Evolutionary conservation across 2,329 filamentous ascomycete species (phyloP), one percentile per base, ranked within the genome.

Genomic region (Truncatella angustata): DNA sequence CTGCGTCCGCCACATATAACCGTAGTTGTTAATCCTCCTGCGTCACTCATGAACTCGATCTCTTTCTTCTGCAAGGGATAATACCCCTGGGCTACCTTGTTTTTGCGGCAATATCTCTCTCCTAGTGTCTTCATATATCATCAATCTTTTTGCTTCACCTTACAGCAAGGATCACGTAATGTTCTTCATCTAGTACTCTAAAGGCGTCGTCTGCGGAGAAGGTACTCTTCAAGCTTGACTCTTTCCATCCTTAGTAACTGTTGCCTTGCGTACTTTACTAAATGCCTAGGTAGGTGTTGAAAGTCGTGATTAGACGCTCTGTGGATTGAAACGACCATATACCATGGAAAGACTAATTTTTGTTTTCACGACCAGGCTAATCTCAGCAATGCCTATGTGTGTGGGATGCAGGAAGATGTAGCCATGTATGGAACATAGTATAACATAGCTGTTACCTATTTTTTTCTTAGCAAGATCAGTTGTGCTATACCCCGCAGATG

Each of bases 211-310:
- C 26, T 11, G 34, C 39, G 4, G 63, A 66, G 54, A 62, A 62
- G 58, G 62, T 66, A 5, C 47, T 66, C 6, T 63, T 62, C 58
- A 65, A 66, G 53, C 59, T 66, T 26, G 64, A 66, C 47, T 59
- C 62, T 35, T 64, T 62, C n/a, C 57, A 65, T 66, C 51, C 56
- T 66, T 9, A 62, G 58, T 3, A 64, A 64, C 46, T 58, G 57
- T 14, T 63, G 57, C 30, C 53, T 65, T 9, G 60, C 59, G 3
- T 65, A 63, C 48, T 63, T 66, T 42, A 50, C 55, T 20, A 66
- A 66, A 45, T 66, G 57, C 54, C 58, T 66, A 10, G n/a, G n/a
- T n/a, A n/a, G n/a, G n/a, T n/a, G n/a, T n/a, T n/a, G n/a, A n/a
- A n/a, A n/a, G n/a, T n/a, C n/a, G n/a, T n/a, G n/a, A n/a, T n/a